phyloP scores from a whole-genome alignment of 2,329 filamentous ascomycete genomes.

The Arthrobotrys musiformis region DNA sequence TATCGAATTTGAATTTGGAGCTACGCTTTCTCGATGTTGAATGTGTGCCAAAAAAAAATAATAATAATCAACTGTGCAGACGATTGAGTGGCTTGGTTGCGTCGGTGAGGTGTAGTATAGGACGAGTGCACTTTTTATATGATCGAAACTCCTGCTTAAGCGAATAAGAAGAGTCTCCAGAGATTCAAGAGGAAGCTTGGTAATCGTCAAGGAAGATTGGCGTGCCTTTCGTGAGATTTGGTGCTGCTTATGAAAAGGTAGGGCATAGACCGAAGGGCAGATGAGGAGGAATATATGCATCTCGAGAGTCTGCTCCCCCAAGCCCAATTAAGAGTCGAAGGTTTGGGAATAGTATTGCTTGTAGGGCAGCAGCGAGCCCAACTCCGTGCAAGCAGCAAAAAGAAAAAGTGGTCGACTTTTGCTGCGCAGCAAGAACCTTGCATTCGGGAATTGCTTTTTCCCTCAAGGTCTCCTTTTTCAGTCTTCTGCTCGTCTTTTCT shows the following conservation, averaged over 20 bases:
- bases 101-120: constrained; percentile 9
- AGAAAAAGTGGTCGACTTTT: constrained; percentile 34
- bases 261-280: constrained; percentile 49
- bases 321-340: constrained; percentile 52
- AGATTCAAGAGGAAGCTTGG: constrained; percentile 47
- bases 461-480: not conserved
- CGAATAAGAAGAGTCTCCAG: constrained; percentile 54
- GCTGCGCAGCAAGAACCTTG: constrained; percentile 50
- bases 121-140: constrained; percentile 28
- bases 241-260: constrained; percentile 55
- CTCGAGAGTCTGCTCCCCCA: constrained; percentile 44
- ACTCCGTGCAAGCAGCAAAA: constrained; percentile 3
- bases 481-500: constrained; percentile 7
- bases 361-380: constrained; percentile 41
- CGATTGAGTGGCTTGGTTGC: not conserved
- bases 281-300: constrained; percentile 55
- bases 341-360: constrained; percentile 41
- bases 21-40: constrained; percentile 27
- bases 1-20: constrained; percentile 35
- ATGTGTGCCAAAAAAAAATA: not conserved
- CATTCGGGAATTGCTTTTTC: constrained; percentile 10
- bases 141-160: constrained; percentile 55
- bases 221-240: constrained; percentile 55
- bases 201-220: constrained; percentile 53
- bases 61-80: not conserved